These are phyloP conservation scores for Aspergillus floridensis DNA, from an alignment of 2,329 filamentous ascomycete species.

Conservation along the genomic window DNA sequence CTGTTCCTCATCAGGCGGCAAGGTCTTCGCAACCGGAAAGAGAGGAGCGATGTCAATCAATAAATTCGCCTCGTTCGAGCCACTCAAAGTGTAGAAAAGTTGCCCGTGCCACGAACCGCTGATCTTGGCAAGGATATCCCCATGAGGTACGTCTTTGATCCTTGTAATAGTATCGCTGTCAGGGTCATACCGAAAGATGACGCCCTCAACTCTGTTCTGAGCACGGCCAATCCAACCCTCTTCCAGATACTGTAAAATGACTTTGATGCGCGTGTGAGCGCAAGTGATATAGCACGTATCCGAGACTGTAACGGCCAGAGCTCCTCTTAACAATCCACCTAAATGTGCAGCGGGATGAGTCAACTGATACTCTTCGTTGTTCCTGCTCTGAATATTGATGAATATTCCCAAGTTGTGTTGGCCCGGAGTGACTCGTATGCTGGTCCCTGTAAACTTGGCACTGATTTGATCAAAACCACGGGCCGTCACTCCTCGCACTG, in stretches of 20 bases:
- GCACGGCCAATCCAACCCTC: constrained; percentile 91
- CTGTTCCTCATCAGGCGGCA: constrained; percentile 75
- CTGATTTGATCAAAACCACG: constrained; percentile 93
- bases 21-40: constrained; percentile 70
- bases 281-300: constrained; percentile 88
- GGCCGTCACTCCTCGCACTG: constrained; percentile 82
- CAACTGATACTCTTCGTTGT: constrained; percentile 89
- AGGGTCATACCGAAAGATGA: constrained; percentile 87
- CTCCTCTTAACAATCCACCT: constrained; percentile 80
- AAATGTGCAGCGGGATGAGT: constrained; percentile 93
- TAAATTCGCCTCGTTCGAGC: constrained; percentile 56
- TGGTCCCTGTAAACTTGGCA: constrained; percentile 96
- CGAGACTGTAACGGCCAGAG: constrained; percentile 84
- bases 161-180: constrained; percentile 75
- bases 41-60: constrained; percentile 89
- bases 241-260: constrained; percentile 87
- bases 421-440: constrained; percentile 84
- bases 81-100: constrained; percentile 58
- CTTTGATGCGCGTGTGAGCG: constrained; percentile 84
- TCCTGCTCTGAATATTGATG: constrained; percentile 74
- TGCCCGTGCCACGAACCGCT: constrained; percentile 81
- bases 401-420: constrained; percentile 96
- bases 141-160: constrained; percentile 82
- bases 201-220: constrained; percentile 86
- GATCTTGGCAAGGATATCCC: constrained; percentile 77